These are phyloP conservation scores for Hebeloma cylindrosporum DNA, from an alignment of 768 basidiomycete species.

Conservation along the genomic window DNA sequence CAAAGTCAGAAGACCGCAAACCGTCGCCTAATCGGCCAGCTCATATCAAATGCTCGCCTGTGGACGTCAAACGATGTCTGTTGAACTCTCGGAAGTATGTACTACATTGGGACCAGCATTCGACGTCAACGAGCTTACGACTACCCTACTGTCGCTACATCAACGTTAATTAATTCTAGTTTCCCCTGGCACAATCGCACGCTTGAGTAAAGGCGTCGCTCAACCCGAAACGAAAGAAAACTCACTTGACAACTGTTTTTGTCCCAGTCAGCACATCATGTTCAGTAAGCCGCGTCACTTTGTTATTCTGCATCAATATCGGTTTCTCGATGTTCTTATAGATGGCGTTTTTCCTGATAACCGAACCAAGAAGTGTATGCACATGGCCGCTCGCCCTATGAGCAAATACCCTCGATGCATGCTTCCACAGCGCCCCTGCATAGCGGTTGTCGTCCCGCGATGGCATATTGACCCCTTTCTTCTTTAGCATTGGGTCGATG, in stretches of 20 bases:
- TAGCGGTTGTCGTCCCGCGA: neutral
- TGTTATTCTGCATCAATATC: slow-evolving; percentile 6
- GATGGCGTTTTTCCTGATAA: neutral
- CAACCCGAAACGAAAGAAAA: too few species aligned
- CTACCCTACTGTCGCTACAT: too few species aligned
- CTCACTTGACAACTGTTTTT: slow-evolving; percentile 10
- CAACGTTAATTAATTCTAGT: too few species aligned
- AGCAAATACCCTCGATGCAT: slow-evolving; percentile 10
- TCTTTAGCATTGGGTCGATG: slow-evolving; percentile 1
- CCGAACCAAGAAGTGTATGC: slow-evolving; percentile 10
- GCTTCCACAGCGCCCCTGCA: slow-evolving; percentile 5
- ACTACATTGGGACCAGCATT: too few species aligned
- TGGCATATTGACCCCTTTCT: slow-evolving; percentile 6
- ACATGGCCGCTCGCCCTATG: slow-evolving; percentile 5
- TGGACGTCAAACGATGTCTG: too few species aligned
- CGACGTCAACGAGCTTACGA: too few species aligned
- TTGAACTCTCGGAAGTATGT: too few species aligned
- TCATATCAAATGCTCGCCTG: too few species aligned
- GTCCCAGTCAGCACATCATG: slow-evolving; percentile 7
- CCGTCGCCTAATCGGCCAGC: too few species aligned
- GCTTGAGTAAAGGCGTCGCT: too few species aligned
- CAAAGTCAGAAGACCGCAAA: too few species aligned
- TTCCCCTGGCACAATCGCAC: too few species aligned
- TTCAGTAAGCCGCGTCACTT: slow-evolving; percentile 9
- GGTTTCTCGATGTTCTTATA: slow-evolving; percentile 15